These are phyloP conservation scores for Tricholoma sp. DNA, from an alignment of 768 basidiomycete genomes.

Conservation along the genomic window DNA sequence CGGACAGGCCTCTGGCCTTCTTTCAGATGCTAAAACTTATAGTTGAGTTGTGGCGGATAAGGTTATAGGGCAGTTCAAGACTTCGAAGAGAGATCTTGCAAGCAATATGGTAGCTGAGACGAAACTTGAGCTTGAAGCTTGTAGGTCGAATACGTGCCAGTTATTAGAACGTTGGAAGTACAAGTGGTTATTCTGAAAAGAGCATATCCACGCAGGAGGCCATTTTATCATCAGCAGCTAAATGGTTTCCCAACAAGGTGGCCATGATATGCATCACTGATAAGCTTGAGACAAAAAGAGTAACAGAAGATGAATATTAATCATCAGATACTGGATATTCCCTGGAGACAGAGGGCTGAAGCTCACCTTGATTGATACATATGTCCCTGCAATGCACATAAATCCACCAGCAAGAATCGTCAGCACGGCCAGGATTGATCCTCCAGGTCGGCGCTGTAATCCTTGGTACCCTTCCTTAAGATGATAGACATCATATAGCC, in stretches of 20 bases:
- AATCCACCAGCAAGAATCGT: slow-evolving; percentile 46
- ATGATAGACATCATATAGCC: slow-evolving; percentile 44
- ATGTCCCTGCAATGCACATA: slow-evolving; percentile 49
- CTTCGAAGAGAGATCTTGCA: no score
- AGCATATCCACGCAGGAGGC: no score
- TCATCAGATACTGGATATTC: neutral
- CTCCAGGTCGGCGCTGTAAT: slow-evolving; percentile 26
- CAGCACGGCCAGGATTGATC: slow-evolving; percentile 31
- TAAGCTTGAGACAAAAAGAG: neutral
- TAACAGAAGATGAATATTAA: neutral
- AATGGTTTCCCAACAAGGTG: neutral
- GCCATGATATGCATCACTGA: neutral
- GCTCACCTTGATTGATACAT: slow-evolving; percentile 45
- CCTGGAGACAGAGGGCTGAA: neutral
- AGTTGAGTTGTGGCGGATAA: no score
- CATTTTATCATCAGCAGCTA: no score
- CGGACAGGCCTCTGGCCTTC: no score
- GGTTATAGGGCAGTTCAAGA: no score
- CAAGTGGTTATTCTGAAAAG: no score
- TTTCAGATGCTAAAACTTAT: no score
- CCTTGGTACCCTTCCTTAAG: slow-evolving; percentile 30
- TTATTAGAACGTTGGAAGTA: no score
- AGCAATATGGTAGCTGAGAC: no score
- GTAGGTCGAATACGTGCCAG: no score
- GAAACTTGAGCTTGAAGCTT: no score